Base-by-base conservation (phyloP, 1,139 yeast species). In the Protomyces gravidus region DNA sequence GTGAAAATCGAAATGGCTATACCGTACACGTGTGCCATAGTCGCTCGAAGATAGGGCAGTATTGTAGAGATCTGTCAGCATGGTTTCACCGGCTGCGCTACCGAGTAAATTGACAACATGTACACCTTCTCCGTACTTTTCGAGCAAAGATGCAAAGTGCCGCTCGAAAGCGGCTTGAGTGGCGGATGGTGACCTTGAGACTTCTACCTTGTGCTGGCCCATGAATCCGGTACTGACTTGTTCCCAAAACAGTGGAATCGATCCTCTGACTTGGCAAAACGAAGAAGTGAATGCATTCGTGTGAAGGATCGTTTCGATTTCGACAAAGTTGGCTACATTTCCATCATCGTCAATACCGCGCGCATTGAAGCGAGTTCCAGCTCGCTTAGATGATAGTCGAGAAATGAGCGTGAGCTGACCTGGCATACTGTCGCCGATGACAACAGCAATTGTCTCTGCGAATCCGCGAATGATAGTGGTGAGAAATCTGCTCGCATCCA, bases 231-330 rank as follows among this genome's bases (percentile, higher is more conserved):
- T 46, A 15, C 63, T 83, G 68, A 90, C 97, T 71, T 94, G 99
- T 70, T 94, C 98, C 98, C 98, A 94, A 69, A 94, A 94, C 1
- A 94, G 79, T 0, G 99, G 98, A 2, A 92, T 92, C 15, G 96
- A 86, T 2, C 99, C 99, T 70, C 99, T 78, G 15, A 92, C 81
- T 71, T 90, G 96, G 1, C 86, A 82, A 70, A 84, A 90, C 1
- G 97, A 83, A 69, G 82, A 89, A 59, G 80, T 76, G 36, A 84
- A 77, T 11, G 76, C 74, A 1, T 81, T 79, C 59, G 78, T 75
- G 69, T 80, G 82, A 66, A 83, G 71, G 36, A 92, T 84, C 50
- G 89, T 80, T 71, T 94, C 99, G 0, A 97, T 88, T 69, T 92
- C 98, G 33, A 92, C 97, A 71, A 88, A 92, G 72, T 92, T 94